phyloP scores from a whole-genome alignment of 1,284 basidiomycete species.

The Apiotrichum siamense region DNA sequence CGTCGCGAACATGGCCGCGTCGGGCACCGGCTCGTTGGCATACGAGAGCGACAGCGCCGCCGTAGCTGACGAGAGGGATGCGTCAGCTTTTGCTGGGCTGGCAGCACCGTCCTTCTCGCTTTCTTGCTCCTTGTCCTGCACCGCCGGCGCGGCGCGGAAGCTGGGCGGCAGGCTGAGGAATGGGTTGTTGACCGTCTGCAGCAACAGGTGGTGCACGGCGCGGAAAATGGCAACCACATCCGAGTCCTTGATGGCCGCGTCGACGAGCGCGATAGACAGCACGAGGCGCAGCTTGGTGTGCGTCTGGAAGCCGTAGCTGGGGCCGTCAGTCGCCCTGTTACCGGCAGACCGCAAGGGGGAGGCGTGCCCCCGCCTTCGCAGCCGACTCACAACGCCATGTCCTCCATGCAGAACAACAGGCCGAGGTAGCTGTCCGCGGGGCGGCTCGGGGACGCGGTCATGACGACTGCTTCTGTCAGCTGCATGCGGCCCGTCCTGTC shows the following conservation, averaged over 20 bases:
- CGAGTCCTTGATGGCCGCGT: constrained; percentile 47
- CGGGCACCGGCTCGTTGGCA: constrained; percentile 13
- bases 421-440: constrained; percentile 46
- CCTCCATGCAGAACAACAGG: constrained; percentile 47
- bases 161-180: constrained; percentile 34
- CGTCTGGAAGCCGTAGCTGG: constrained; percentile 47
- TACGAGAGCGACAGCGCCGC: not conserved
- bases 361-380: too few species aligned
- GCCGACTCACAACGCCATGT: constrained; percentile 45
- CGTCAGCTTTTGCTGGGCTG: not conserved
- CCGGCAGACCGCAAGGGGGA: not conserved
- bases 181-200: constrained; percentile 36
- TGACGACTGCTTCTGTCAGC: constrained; percentile 28
- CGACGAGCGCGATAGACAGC: constrained; percentile 43
- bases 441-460: constrained; percentile 37
- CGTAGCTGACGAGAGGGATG: too few species aligned
- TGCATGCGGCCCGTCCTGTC: not conserved
- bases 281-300: constrained; percentile 43
- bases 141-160: constrained; percentile 21
- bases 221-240: constrained; percentile 47
- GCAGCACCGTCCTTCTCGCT: not conserved
- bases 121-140: not conserved
- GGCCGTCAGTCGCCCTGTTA: not conserved
- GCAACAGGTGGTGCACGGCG: constrained; percentile 43
- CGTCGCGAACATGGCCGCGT: constrained; percentile 29